Evolutionary conservation across 1,284 basidiomycete species (phyloP).

Genomic region (Melampsora americana): DNA sequence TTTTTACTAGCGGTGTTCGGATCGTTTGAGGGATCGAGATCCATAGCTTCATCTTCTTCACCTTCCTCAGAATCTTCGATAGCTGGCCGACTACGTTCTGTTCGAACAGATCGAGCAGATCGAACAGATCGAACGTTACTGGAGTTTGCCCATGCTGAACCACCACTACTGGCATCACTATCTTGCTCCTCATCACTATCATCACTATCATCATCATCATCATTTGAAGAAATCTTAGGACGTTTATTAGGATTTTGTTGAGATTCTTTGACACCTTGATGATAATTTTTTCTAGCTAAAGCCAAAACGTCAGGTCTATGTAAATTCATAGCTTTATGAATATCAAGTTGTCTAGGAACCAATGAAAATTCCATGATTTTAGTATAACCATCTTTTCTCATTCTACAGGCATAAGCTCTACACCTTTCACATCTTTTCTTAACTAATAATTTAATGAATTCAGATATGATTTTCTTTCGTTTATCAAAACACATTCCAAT

Average conservation of each 20-base stretch:
- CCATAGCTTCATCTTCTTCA: conserved; percentile 50
- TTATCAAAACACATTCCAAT: conserved; percentile 81
- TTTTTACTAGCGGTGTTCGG: conserved; percentile 67
- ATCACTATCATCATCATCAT: conserved; percentile 39
- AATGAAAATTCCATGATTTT: conserved; percentile 94
- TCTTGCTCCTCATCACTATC: conserved; percentile 54
- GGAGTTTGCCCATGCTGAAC: conserved; percentile 50
- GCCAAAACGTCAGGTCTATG: conserved; percentile 58
- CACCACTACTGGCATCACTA: conserved; percentile 46
- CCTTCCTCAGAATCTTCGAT: conserved; percentile 46
- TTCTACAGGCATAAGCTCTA: conserved; percentile 25
- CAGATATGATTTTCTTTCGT: conserved; percentile 74
- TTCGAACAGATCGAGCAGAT: conserved; percentile 28
- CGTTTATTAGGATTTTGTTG: not conserved
- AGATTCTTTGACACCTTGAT: not conserved
- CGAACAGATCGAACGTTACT: conserved; percentile 46
- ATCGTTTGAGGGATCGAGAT: conserved; percentile 64
- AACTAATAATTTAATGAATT: conserved; percentile 73
- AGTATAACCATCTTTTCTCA: conserved; percentile 88
- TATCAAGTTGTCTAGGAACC: conserved; percentile 70
- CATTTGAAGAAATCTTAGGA: not conserved
- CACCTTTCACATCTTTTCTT: conserved; percentile 40
- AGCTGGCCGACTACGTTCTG: conserved; percentile 43
- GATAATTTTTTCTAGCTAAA: not conserved
- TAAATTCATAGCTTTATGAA: conserved; percentile 62